Conservation (phyloP, 139 green algal species). For the Parachlorella kessleri region DNA sequence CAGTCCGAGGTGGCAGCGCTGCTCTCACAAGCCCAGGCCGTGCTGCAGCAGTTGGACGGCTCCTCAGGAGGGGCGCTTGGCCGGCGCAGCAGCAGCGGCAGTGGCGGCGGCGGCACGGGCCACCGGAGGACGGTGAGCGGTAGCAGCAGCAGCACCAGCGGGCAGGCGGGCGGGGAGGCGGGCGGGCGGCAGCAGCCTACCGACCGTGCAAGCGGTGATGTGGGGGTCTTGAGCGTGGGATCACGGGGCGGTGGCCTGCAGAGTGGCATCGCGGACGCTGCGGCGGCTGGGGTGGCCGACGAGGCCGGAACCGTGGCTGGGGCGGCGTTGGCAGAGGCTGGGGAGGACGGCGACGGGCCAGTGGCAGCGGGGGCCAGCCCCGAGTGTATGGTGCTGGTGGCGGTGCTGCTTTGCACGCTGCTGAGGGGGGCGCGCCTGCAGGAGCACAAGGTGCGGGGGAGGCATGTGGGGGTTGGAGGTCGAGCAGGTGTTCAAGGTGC, state of each 20-base stretch:
- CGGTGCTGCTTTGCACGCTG: conserved; percentile 82
- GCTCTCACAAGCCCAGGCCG: not conserved
- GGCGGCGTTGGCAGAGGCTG: not conserved
- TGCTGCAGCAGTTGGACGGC: not conserved
- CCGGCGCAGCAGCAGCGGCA: not conserved
- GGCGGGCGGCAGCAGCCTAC: too few species aligned
- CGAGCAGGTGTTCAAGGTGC: too few species aligned
- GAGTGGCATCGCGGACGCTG: too few species aligned
- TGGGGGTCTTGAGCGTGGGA: too few species aligned
- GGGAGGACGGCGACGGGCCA: not conserved
- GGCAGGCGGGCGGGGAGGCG: not conserved
- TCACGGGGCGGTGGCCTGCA: too few species aligned
- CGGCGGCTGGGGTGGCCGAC: not conserved
- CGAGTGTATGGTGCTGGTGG: conserved; percentile 73
- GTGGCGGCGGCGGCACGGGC: too few species aligned
- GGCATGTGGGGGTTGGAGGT: too few species aligned
- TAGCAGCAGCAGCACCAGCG: not conserved
- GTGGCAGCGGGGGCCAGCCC: not conserved
- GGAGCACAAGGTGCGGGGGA: conserved; percentile 57
- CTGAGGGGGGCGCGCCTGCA: conserved; percentile 72
- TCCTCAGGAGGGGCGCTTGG: not conserved
- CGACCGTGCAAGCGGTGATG: too few species aligned
- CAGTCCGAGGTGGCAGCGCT: not conserved
- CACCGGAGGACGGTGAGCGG: too few species aligned
- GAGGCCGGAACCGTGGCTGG: not conserved